Conservation (phyloP, 345 rosid genomes). For the Punica granatum region DNA sequence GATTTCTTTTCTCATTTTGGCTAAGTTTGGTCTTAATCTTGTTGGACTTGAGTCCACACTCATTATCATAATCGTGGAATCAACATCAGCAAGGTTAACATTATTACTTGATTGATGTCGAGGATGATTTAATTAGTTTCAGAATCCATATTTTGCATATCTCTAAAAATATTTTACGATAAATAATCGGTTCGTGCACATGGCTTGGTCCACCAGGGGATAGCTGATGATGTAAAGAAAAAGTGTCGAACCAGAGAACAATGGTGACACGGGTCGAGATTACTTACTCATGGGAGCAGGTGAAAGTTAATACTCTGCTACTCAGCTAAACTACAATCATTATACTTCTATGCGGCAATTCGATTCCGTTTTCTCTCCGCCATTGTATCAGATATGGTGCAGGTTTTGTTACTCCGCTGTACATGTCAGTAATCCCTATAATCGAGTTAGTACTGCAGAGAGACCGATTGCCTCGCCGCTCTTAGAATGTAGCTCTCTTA, state of each 20-base stretch:
- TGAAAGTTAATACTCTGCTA: neutral
- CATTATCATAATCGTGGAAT: neutral
- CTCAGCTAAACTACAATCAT: neutral
- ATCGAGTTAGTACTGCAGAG: neutral
- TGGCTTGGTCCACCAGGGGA: no score
- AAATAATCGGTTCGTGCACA: no score
- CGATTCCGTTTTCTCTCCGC: neutral
- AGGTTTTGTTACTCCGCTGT: neutral
- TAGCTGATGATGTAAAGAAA: no score
- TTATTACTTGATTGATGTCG: neutral
- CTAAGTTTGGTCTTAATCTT: neutral
- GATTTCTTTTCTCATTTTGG: neutral
- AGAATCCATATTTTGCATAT: neutral
- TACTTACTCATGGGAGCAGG: neutral
- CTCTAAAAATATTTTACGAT: neutral
- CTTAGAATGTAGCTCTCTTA: constrained; percentile 18
- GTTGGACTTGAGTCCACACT: neutral
- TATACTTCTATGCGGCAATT: neutral
- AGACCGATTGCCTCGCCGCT: neutral
- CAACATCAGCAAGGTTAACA: neutral
- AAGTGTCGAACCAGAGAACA: no score
- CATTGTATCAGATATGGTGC: neutral
- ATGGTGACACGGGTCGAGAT: no score
- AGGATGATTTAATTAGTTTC: neutral
- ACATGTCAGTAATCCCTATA: neutral